These are phyloP conservation scores for Simplicillium sp. DNA, from an alignment of 2,329 filamentous ascomycete species.

Conservation along the genomic window DNA sequence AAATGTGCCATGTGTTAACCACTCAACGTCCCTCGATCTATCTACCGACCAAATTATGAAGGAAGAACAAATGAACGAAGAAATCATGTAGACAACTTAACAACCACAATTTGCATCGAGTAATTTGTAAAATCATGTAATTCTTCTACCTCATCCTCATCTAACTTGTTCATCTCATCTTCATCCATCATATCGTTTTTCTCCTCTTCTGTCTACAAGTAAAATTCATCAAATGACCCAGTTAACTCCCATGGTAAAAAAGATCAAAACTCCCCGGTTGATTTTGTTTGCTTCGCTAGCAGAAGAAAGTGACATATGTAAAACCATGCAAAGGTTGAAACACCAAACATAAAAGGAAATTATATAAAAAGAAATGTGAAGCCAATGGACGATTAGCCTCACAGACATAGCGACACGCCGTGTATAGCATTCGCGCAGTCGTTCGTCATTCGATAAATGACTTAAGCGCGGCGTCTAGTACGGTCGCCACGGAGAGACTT, in stretches of 20 bases:
- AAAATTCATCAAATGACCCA: too few species aligned
- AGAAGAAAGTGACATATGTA: not conserved
- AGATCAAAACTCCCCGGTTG: not conserved
- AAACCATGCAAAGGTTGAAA: not conserved
- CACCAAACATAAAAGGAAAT: not conserved
- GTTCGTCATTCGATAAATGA: not conserved
- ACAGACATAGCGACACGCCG: not conserved
- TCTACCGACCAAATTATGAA: too few species aligned
- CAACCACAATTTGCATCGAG: too few species aligned
- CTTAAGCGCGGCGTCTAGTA: slow-evolving; percentile 6
- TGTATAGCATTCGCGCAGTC: not conserved
- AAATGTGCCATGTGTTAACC: too few species aligned
- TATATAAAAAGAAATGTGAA: not conserved
- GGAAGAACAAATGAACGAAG: too few species aligned
- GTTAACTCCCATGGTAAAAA: not conserved
- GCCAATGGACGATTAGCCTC: not conserved
- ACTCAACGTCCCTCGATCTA: too few species aligned
- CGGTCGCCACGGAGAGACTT: not conserved
- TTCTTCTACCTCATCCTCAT: too few species aligned
- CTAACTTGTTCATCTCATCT: too few species aligned
- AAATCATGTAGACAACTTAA: too few species aligned
- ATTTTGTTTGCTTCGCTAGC: not conserved
- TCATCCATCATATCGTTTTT: not conserved
- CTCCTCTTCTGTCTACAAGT: not conserved
- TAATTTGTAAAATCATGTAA: too few species aligned